Percentiles rank a stretch among this genome's conserved stretches.
Conservation (phyloP, 257 asterid species). For the Fraxinus americana region DNA sequence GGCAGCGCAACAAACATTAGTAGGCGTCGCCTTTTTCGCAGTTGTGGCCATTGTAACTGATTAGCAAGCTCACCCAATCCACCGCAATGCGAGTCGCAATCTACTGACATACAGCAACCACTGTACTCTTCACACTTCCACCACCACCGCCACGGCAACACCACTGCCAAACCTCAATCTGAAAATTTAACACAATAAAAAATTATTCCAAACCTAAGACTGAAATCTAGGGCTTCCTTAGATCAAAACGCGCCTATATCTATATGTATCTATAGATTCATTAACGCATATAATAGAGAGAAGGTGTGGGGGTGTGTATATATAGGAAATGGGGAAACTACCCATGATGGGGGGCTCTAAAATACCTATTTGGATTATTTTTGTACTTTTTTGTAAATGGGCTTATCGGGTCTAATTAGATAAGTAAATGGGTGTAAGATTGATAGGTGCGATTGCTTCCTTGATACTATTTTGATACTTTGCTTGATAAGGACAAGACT, state of each 20-base stretch:
- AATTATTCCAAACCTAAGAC: neutral
- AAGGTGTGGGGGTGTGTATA: neutral
- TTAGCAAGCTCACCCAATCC: constrained; percentile 68
- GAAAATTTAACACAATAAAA: too few species aligned
- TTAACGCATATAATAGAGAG: neutral
- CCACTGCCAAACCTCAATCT: too few species aligned
- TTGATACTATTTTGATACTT: neutral
- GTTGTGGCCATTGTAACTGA: constrained; percentile 91
- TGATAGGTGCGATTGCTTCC: neutral
- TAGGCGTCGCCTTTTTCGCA: constrained; percentile 75
- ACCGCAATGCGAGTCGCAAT: constrained; percentile 59
- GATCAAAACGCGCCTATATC: constrained; percentile 8
- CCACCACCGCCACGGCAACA: constrained; percentile 25
- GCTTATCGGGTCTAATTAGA: neutral
- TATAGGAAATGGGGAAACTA: constrained; percentile 1
- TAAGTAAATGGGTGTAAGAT: neutral
- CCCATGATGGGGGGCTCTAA: neutral
- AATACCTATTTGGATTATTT: neutral
- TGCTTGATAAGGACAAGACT: neutral
- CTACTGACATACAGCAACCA: constrained; percentile 74
- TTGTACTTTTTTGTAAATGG: neutral
- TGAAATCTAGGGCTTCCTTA: neutral
- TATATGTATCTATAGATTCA: neutral
- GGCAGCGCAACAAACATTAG: constrained; percentile 33
- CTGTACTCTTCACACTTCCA: constrained; percentile 42